These are phyloP conservation scores for Lunasporangiospora selenospora DNA, from an alignment of 192 early-diverging fungal species.

Conservation along the genomic window DNA sequence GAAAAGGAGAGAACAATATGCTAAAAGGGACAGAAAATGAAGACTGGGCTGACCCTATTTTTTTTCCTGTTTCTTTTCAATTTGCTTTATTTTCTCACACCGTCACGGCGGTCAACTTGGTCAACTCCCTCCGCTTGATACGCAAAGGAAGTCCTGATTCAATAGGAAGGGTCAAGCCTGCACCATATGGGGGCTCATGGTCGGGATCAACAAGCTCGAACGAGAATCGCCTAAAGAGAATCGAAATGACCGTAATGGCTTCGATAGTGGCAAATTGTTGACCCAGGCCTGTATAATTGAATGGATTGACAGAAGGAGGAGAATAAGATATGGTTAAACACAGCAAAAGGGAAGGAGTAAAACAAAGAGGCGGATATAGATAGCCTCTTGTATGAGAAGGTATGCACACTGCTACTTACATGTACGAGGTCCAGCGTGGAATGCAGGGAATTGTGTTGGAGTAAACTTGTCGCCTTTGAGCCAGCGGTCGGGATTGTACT, in stretches of 20 bases:
- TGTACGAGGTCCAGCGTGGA: conserved; percentile 57
- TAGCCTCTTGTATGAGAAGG: not conserved
- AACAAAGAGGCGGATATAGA: not conserved
- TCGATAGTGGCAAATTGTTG: conserved; percentile 54
- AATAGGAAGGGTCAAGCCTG: conserved; percentile 26
- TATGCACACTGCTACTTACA: conserved; percentile 14
- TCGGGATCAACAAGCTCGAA: conserved; percentile 40
- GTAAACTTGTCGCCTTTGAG: conserved; percentile 32
- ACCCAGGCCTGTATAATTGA: conserved; percentile 17
- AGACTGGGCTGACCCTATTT: no score
- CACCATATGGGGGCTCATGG: conserved; percentile 14
- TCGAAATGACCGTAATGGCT: conserved; percentile 45
- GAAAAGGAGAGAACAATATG: no score
- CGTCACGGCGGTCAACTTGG: no score
- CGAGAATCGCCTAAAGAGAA: conserved; percentile 39
- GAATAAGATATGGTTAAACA: not conserved
- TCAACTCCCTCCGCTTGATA: no score
- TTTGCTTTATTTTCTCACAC: no score
- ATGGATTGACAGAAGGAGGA: not conserved
- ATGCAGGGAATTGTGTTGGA: conserved; percentile 54
- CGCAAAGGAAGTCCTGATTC: conserved; percentile 18
- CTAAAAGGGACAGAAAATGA: no score
- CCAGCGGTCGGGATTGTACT: conserved; percentile 57
- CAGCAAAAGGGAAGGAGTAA: not conserved
- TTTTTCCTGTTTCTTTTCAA: no score